phyloP scores from a whole-genome alignment of 106 monocot genomes.

The Acorus gramineus region DNA sequence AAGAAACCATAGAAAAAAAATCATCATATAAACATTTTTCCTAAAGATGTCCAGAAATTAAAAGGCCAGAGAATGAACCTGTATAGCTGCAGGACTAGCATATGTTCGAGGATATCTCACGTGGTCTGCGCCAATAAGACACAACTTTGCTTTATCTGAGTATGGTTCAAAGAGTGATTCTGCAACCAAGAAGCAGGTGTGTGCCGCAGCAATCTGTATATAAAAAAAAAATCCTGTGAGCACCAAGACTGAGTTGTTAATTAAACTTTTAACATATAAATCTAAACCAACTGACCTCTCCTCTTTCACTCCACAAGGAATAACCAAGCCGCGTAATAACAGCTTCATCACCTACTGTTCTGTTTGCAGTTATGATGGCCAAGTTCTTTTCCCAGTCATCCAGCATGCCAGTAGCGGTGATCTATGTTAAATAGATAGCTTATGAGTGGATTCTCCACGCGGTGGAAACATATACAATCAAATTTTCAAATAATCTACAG shows the following conservation, averaged over 20 bases:
- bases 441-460: no score
- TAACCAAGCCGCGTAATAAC: constrained; percentile 95
- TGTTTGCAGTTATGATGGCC: constrained; percentile 86
- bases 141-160: constrained; percentile 66
- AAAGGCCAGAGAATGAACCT: constrained; percentile 28
- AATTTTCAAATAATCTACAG: no score
- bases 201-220: constrained; percentile 78
- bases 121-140: constrained; percentile 93
- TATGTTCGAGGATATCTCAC: constrained; percentile 88
- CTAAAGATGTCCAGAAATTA: no score
- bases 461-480: no score
- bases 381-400: constrained; percentile 97
- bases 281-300: constrained; percentile 41
- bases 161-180: constrained; percentile 80
- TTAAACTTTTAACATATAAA: no score
- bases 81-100: constrained; percentile 86
- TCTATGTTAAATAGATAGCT: constrained; percentile 26
- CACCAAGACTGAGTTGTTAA: no score
- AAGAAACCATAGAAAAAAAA: no score
- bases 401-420: constrained; percentile 49
- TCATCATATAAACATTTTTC: no score
- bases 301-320: constrained; percentile 88
- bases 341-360: constrained; percentile 87
- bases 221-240: not conserved
- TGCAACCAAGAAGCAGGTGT: constrained; percentile 86